Evolutionary conservation across 257 asterid genomes (phyloP).

Genomic region (Verbena officinalis): DNA sequence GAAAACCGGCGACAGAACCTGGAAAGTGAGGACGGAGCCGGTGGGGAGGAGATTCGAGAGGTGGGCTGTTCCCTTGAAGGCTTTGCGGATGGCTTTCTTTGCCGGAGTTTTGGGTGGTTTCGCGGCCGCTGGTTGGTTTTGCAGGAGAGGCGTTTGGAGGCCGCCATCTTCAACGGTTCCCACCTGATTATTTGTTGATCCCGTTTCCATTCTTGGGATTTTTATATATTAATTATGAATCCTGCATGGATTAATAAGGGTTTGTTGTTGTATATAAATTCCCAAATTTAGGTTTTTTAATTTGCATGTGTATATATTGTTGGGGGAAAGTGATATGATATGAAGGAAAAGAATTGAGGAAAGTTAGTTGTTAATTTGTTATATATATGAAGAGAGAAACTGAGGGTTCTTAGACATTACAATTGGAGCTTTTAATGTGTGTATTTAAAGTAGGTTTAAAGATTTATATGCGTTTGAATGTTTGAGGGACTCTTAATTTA

Average conservation of each 20-base stretch:
- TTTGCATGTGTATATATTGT: neutral
- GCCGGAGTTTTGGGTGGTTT: slow-evolving; percentile 54
- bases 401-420: neutral
- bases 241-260: slow-evolving; percentile 3
- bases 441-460: slow-evolving; percentile 20
- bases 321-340: neutral
- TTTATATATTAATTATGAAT: neutral
- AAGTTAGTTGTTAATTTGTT: neutral
- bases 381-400: neutral
- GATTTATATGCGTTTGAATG: no score
- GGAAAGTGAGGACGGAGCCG: slow-evolving; percentile 84
- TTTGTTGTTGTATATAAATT: neutral
- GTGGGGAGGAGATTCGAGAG: slow-evolving; percentile 89
- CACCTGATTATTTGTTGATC: neutral
- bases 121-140: neutral
- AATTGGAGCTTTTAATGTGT: slow-evolving; percentile 16
- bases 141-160: slow-evolving; percentile 47
- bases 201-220: slow-evolving; percentile 6
- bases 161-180: slow-evolving; percentile 6
- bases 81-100: slow-evolving; percentile 64
- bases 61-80: slow-evolving; percentile 76
- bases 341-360: neutral
- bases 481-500: no score
- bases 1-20: slow-evolving; percentile 61
- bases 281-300: no score